phyloP scores from a whole-genome alignment of 495 filamentous ascomycete genomes.

The Penicillium lividum region DNA sequence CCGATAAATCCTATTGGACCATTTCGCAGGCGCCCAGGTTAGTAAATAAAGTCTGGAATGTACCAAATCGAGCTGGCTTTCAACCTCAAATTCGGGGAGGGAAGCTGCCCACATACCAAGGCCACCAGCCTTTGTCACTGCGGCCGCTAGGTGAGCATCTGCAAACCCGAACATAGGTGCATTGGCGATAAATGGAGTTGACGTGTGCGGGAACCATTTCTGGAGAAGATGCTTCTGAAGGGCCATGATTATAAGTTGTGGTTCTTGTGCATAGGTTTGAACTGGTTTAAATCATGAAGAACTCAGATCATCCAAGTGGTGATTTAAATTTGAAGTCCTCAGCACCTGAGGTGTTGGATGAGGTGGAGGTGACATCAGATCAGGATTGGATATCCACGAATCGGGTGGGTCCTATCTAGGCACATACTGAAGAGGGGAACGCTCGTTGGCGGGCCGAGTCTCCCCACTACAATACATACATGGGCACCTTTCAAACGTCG shows the following conservation, averaged over 20 bases:
- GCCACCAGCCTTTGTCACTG: constrained; percentile 74
- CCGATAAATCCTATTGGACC: constrained; percentile 53
- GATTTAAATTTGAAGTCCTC: too few relatives aligned
- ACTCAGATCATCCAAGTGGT: too few relatives aligned
- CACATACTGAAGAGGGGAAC: too few relatives aligned
- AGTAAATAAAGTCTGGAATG: not conserved
- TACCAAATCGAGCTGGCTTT: not conserved
- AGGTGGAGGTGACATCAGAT: too few relatives aligned
- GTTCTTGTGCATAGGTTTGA: not conserved
- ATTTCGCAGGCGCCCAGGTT: not conserved
- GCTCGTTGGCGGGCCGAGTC: too few relatives aligned
- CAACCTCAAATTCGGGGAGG: not conserved
- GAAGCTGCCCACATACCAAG: constrained; percentile 48
- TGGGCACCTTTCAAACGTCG: too few relatives aligned
- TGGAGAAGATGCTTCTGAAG: constrained; percentile 5
- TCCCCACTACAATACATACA: too few relatives aligned
- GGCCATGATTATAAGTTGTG: not conserved
- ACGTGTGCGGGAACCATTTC: constrained; percentile 23
- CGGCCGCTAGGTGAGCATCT: constrained; percentile 65
- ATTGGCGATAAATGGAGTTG: constrained; percentile 54
- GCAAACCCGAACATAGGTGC: constrained; percentile 76
- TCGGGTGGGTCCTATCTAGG: too few relatives aligned
- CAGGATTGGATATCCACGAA: too few relatives aligned
- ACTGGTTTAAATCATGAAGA: too few relatives aligned
- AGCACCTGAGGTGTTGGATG: too few relatives aligned